These are phyloP conservation scores for Lactifluus hygrophoroides DNA, from an alignment of 768 basidiomycete species.

Conservation along the genomic window DNA sequence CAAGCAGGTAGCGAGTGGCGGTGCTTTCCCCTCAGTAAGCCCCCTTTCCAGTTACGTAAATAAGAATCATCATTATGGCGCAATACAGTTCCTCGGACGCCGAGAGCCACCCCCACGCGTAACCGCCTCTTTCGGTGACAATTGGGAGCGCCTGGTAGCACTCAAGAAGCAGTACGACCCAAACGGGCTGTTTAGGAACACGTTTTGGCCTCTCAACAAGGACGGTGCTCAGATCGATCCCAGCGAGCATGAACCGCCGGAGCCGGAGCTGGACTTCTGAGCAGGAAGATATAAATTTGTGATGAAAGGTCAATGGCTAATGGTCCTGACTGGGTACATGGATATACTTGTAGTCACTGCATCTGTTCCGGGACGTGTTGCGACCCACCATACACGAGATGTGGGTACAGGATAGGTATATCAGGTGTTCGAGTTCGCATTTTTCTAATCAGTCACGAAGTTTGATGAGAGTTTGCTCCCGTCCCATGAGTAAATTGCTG, in stretches of 20 bases:
- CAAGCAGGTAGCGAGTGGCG: slow-evolving; percentile 63
- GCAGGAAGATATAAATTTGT: background rate
- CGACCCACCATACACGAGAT: no score
- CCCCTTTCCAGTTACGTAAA: background rate
- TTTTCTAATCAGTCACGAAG: no score
- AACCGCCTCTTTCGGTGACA: slow-evolving; percentile 61
- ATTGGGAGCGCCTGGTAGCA: slow-evolving; percentile 60
- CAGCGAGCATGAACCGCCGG: slow-evolving; percentile 53
- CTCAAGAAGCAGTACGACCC: slow-evolving; percentile 78
- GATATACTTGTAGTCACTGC: no score
- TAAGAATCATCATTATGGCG: background rate
- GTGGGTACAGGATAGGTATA: no score
- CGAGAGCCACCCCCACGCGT: slow-evolving; percentile 55
- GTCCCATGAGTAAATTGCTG: no score
- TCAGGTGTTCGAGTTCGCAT: no score
- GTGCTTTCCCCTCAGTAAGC: slow-evolving; percentile 78
- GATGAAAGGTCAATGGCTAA: background rate
- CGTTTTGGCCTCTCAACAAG: slow-evolving; percentile 71
- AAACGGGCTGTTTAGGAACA: slow-evolving; percentile 61
- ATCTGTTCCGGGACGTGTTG: no score
- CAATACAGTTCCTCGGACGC: slow-evolving; percentile 61
- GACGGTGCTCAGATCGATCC: slow-evolving; percentile 47
- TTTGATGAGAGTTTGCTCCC: no score
- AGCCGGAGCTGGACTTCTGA: slow-evolving; percentile 34
- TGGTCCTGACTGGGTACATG: background rate